Evolutionary conservation across 805 yeast genomes (phyloP), one percentile per base, ranked within the genome.

Genomic region (Metschnikowia koreensis): DNA sequence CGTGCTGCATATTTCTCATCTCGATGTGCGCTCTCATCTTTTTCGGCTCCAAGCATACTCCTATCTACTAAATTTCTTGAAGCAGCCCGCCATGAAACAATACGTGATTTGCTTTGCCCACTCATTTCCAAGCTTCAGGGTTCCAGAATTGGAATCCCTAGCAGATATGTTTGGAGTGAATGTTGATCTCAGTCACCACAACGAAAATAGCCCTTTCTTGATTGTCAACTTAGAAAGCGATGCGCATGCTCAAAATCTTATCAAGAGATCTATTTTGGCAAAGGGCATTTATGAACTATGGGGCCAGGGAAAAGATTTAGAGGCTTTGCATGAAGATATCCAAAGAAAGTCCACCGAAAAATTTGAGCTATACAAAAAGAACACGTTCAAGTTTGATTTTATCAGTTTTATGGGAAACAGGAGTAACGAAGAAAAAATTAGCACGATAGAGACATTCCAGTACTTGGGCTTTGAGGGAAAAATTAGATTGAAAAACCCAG

Each of bases 101-200:
- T 94, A 89, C 63, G 66, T 93, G 44, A 73, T 94, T n/a, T 83
- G 86, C 63, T 77, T 94, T 64, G 97, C 97, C 3, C 97, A 92
- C 68, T 80, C 85, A 40, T 91, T 90, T 63, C 83, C 86, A 46
- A 78, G 81, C 53, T 93, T 93, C 68, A 76, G 98, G 45, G 69
- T 70, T 37, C 89, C 96, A 0, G 99, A 93, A 69, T 70, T 94
- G 36, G 90, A 87, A 60, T 86, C 97, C 0, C 69, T 94, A 42
- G 97, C 97, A 0, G 83, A 81, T 34, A 67, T 87, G 47, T 70
- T 80, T 56, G 69, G 70, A 15, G 70, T 94, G 2, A 48, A 68
- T 11, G 72, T 87, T 7, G 92, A 89, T 64, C 70, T 90, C 46
- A 67, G 81, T 13, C 62, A 64, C 7, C 89, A 89, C 64, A 73